Evolutionary conservation across 768 basidiomycete genomes (phyloP).

Genomic region (Amanita inopinata): DNA sequence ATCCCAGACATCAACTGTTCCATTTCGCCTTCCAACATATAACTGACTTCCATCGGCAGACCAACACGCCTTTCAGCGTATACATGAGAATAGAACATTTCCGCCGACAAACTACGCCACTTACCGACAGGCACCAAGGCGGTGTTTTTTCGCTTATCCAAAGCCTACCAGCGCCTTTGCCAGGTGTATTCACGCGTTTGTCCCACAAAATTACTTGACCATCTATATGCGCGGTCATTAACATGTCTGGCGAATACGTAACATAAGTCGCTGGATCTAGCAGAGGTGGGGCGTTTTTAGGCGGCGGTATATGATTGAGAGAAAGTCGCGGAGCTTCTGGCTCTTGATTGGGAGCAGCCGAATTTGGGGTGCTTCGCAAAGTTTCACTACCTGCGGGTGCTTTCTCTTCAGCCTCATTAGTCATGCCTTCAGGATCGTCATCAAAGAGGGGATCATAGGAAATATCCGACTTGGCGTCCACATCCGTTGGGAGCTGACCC

Average conservation of each 20-base stretch:
- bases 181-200: constrained; percentile 53
- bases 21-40: constrained; percentile 85
- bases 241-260: constrained; percentile 67
- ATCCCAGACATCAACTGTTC: constrained; percentile 91
- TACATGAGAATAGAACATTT: neutral
- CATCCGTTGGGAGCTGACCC: constrained; percentile 19
- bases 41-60: constrained; percentile 81
- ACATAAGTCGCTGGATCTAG: constrained; percentile 52
- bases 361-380: constrained; percentile 1
- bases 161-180: constrained; percentile 71
- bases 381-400: constrained; percentile 8
- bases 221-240: constrained; percentile 87
- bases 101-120: too few relatives aligned
- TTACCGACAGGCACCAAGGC: constrained; percentile 92
- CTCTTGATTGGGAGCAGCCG: constrained; percentile 12
- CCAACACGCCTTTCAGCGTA: constrained; percentile 83
- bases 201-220: constrained; percentile 94
- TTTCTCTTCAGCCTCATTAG: constrained; percentile 23
- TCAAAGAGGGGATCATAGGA: constrained; percentile 90
- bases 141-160: constrained; percentile 90
- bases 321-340: constrained; percentile 19
- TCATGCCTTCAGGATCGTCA: constrained; percentile 63
- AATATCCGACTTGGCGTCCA: constrained; percentile 66
- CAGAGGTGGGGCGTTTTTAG: constrained; percentile 70
- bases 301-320: constrained; percentile 35